Base-by-base conservation (phyloP, 23 red algal species). In the Cyanidium caldarium region DNA sequence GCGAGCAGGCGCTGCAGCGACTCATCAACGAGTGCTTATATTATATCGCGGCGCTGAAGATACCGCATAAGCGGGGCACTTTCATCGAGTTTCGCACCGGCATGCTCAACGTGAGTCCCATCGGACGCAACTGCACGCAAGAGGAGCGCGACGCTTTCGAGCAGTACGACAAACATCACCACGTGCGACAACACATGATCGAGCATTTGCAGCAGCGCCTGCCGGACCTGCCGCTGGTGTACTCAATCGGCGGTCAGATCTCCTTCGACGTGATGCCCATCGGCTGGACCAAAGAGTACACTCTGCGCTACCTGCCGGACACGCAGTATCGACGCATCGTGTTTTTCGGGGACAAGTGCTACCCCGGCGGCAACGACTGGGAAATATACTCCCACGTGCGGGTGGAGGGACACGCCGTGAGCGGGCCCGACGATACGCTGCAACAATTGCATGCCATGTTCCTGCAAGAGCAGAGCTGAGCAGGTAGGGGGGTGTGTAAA, bases 71-170 rank as follows among this genome's bases (percentile, higher is more conserved):
- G 77, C 74, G 92, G 5, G 92, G 92, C 43, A 98, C 92, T 16
- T 98, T 98, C 58, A 79, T 98, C 56, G 92, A 98, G 77, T 98
- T 98, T 61, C 80, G 92, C 33, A 98, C 87, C 61, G 92, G 92
- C 3, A 98, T 98, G 92, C 67, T 98, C 16, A 98, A 98, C 56
- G 84, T 98, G 33, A 83, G 77, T 23, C 92, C 92, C 1, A 89
- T 98, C 33, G 92, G 92, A 40, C 75, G 92, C 38, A 98, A 98
- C 65, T 98, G 92, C 44, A 75, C 69, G 7, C 92, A 98, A 73
- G 72, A 80, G 46, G 92, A 98, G 45, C 80, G 92, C 0, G 83
- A 79, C 39, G 92, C 67, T 10, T 98, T 86, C 70, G 92, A 98
- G 68, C 33, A 72, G 33, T 98, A 81, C 75, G 92, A 98, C 73